phyloP scores from a whole-genome alignment of 345 rosid species.

The Eucalyptus shirleyi region DNA sequence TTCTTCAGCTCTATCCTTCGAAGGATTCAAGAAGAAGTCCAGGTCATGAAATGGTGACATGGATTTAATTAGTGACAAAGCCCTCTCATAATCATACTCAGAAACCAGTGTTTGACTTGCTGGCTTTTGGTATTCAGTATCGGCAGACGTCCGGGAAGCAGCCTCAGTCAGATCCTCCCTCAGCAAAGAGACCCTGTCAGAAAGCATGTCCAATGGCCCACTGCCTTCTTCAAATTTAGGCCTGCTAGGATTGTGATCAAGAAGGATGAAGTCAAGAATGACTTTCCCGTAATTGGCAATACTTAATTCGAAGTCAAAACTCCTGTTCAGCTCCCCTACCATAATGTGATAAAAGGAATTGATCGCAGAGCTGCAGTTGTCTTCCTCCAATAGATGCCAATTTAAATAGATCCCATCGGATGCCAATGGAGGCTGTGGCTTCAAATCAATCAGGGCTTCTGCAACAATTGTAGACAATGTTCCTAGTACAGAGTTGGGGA shows the following conservation, averaged over 20 bases:
- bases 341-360: constrained; percentile 11
- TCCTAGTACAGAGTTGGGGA: constrained; percentile 24
- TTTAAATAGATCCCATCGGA: constrained; percentile 83
- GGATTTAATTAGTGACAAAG: constrained; percentile 39
- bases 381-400: constrained; percentile 68
- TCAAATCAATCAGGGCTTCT: constrained; percentile 26
- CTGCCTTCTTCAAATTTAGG: constrained; percentile 14
- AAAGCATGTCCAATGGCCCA: constrained; percentile 23
- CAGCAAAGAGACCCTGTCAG: constrained; percentile 7
- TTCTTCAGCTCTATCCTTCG: constrained; percentile 24
- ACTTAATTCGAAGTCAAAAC: constrained; percentile 22
- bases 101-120: constrained; percentile 10
- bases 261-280: constrained; percentile 40
- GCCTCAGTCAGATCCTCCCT: constrained; percentile 4
- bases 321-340: constrained; percentile 22
- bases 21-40: constrained; percentile 76
- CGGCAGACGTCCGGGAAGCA: constrained; percentile 12
- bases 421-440: constrained; percentile 39
- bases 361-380: constrained; percentile 18
- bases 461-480: constrained; percentile 26
- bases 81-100: constrained; percentile 26
- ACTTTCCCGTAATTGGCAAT: constrained; percentile 22
- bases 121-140: constrained; percentile 7
- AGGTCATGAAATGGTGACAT: constrained; percentile 72
- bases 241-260: constrained; percentile 22